Evolutionary conservation across 768 basidiomycete species (phyloP), one percentile per base, ranked within the genome.

Genomic region (Podaxis pistillaris): DNA sequence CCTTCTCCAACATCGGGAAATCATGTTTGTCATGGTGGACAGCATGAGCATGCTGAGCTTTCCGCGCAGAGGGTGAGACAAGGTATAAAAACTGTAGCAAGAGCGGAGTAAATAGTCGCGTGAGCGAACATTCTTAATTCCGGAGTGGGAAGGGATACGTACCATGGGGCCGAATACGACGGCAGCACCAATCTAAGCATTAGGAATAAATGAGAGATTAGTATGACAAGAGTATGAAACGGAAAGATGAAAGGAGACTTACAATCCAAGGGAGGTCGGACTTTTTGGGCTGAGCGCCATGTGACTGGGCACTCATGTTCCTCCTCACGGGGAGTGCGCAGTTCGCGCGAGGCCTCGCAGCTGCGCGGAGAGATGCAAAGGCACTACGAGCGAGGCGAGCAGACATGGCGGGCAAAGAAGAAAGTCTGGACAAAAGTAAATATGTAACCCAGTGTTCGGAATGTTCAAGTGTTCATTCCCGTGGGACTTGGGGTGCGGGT

Each of bases 181-280:
- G 5, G 75, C 68, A 58, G 81, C 76, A 62, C 73, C 80, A 64
- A 79, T 67, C 81, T 82, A 69, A 57, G 26, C 38, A 36, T 61
- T 17, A 12, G 33, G 28, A 50, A 62, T 47, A 56, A 24, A 62
- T 62, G 19, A 40, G 44, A 55, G 28, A 62, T 41, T 36, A 44
- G 60, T 65, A 57, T 56, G 33, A 41, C 46, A 46, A 57, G 59
- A 60, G 33, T 67, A 59, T 36, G 58, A 47, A 58, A 46, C 54
- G 30, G 33, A 9, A 33, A 33, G 33, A 33, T 33, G 33, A 33
- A 33, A 33, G 37, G 57, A 19, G 44, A 76, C 78, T 67, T 60
- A 81, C 81, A 55, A 79, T 74, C 81, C 81, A 82, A 51, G 79
- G 78, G 53, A 68, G 75, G 75, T 82, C 81, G 57, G 70, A 74